A percentile compares a stretch with the other conserved stretches of the same genome.
phyloP scores from a whole-genome alignment of 2,329 filamentous ascomycete genomes.

The Exophiala sideris region DNA sequence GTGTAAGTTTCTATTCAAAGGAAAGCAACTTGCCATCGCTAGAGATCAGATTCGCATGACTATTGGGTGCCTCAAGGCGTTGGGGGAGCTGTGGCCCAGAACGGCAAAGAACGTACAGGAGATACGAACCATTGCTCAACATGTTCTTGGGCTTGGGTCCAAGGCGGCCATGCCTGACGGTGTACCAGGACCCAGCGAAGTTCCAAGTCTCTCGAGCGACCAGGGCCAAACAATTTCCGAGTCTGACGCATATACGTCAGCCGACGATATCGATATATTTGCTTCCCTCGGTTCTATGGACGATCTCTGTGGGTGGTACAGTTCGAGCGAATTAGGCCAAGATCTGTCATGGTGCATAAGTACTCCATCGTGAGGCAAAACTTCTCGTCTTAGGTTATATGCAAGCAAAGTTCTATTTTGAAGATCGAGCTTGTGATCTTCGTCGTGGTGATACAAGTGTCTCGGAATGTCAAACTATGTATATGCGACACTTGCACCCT shows the following conservation, averaged over 20 bases:
- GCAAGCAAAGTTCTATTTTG: no score
- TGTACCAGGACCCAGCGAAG: not conserved
- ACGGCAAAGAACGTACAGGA: constrained; percentile 38
- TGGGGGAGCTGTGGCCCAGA: constrained; percentile 40
- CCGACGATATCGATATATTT: not conserved
- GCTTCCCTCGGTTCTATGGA: not conserved
- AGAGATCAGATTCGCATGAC: constrained; percentile 43
- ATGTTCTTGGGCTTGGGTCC: constrained; percentile 27
- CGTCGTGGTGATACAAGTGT: no score
- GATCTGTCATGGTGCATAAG: not conserved
- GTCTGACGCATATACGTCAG: not conserved
- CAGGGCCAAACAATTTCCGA: not conserved
- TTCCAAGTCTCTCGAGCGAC: not conserved
- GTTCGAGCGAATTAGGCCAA: not conserved
- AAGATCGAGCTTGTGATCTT: no score
- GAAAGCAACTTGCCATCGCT: constrained; percentile 35
- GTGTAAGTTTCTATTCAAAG: constrained; percentile 36
- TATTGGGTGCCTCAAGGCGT: constrained; percentile 40
- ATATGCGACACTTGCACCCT: no score
- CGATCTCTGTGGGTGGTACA: not conserved
- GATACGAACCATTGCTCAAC: constrained; percentile 40
- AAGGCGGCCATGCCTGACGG: not conserved
- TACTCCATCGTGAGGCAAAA: not conserved
- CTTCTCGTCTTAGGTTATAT: not conserved
- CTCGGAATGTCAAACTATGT: no score